Evolutionary conservation across 2,329 filamentous ascomycete species (phyloP).

Genomic region (Hirsutella minnesotensis): DNA sequence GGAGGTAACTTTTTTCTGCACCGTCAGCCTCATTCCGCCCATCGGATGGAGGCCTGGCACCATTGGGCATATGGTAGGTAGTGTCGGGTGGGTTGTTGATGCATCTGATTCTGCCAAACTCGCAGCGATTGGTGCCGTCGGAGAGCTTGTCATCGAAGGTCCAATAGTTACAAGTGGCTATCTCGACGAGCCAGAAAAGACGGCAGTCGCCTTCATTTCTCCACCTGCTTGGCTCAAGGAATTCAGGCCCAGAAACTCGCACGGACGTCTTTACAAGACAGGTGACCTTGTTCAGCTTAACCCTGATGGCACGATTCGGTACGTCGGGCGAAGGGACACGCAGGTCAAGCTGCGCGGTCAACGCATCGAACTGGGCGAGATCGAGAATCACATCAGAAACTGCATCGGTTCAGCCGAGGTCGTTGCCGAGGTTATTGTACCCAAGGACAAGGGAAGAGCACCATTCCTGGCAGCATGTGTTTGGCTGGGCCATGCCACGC

Average conservation of each 20-base stretch:
- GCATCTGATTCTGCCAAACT: slow-evolving; percentile 2
- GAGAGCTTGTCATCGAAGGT: slow-evolving; percentile 23
- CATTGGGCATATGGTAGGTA: neutral
- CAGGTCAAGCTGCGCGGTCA: neutral
- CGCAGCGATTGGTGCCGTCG: slow-evolving; percentile 14
- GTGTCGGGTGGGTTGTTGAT: neutral
- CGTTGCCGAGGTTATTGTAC: neutral
- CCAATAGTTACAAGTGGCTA: slow-evolving; percentile 36
- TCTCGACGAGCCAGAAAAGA: slow-evolving; percentile 30
- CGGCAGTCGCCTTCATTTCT: slow-evolving; percentile 24
- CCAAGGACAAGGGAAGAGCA: no score
- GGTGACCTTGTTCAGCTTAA: neutral
- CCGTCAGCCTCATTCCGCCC: neutral
- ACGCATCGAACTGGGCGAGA: neutral
- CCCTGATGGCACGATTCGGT: neutral
- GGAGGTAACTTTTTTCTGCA: slow-evolving; percentile 2
- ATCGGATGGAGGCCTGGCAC: neutral
- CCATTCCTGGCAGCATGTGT: no score
- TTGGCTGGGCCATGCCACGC: no score
- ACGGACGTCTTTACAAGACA: neutral
- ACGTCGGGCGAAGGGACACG: neutral
- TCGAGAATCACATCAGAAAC: neutral
- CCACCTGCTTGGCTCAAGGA: neutral
- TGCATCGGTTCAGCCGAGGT: no score
- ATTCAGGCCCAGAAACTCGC: no score